Base-by-base conservation (phyloP, 2,329 filamentous ascomycete genomes). In the Talaromyces amestolkiae region DNA sequence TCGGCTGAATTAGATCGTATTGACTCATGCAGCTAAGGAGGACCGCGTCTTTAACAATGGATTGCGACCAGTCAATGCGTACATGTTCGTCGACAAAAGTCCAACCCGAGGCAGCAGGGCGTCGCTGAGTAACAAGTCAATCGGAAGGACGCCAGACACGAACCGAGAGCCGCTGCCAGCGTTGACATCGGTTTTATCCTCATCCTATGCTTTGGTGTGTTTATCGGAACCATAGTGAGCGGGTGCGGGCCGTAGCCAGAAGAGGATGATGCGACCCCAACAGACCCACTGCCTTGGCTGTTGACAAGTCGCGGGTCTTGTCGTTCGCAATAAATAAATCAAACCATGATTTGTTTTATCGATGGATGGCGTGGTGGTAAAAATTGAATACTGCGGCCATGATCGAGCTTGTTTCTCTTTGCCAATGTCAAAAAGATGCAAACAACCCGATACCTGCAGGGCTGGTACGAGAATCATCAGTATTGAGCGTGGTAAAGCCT, bases 1-100 rank as follows among this genome's bases (percentile, higher is more conserved):
- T 41, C 37, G 47, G 51, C 61, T 63, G 61, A 33, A 24, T 63
- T 58, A 63, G 61, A 63, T 27, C 37, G 51, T 56, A 47, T 58
- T 31, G 27, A 45, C 35, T 31, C 22, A 61, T 61, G 59, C 59
- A 61, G 33, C 59, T 61, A 61, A 59, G 31, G 17, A 41, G 19
- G 60, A 27, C 60, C 60, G 60, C 27, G 33, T 41, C 60, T 63
- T 43, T 31, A 19, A 45, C 51, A 45, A 47, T 27, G 51, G 31
- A 35, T 39, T 31, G 53, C 27, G 61, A 35, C 22, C 61, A 63
- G 37, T 33, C 51, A 63, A 43, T 47, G 31, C 27, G 61, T 49
- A 22, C 61, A 58, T 58, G 39, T 58, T 49, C 51, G 47, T 10
- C 15, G 37, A 37, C 47, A 22, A 41, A 3, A 6, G 33, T 15